A percentile compares a stretch with the other conserved stretches of the same genome.
Evolutionary conservation across 192 early-diverging fungal genomes (phyloP).

Genomic region (Neocallimastix lanati): DNA sequence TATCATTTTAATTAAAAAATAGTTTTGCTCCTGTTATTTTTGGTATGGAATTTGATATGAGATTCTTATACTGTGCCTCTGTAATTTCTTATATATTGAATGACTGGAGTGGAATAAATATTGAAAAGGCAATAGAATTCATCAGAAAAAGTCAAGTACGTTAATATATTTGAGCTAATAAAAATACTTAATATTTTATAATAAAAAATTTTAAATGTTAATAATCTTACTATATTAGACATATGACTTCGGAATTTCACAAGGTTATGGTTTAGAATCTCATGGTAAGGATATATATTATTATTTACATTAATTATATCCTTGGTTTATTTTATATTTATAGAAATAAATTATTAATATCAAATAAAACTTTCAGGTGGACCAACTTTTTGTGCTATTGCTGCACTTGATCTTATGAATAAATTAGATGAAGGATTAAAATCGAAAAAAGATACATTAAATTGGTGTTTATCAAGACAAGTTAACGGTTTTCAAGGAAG

Average conservation of each 20-base stretch:
- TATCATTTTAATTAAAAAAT: not conserved
- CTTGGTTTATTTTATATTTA: too few relatives aligned
- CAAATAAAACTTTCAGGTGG: constrained; percentile 45
- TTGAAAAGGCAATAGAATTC: constrained; percentile 27
- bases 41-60: constrained; percentile 66
- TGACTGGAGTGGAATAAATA: constrained; percentile 79
- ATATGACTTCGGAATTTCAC: constrained; percentile 63
- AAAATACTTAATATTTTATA: too few relatives aligned
- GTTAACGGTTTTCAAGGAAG: constrained; percentile 77
- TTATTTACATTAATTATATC: too few relatives aligned
- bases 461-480: constrained; percentile 71
- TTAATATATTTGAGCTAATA: too few relatives aligned
- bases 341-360: too few relatives aligned
- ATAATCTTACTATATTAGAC: constrained; percentile 9
- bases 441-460: constrained; percentile 28
- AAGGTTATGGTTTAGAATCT: constrained; percentile 56
- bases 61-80: constrained; percentile 83
- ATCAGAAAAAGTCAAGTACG: constrained; percentile 35
- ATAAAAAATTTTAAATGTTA: too few relatives aligned
- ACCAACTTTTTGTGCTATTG: constrained; percentile 72
- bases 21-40: constrained; percentile 49
- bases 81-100: constrained; percentile 60
- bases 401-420: constrained; percentile 57
- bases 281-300: constrained; percentile 33
- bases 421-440: constrained; percentile 24